A percentile compares a stretch with the other conserved stretches of the same genome.
Evolutionary conservation across 116 monocot species (phyloP).

Genomic region (Phalaenopsis hybrid): DNA sequence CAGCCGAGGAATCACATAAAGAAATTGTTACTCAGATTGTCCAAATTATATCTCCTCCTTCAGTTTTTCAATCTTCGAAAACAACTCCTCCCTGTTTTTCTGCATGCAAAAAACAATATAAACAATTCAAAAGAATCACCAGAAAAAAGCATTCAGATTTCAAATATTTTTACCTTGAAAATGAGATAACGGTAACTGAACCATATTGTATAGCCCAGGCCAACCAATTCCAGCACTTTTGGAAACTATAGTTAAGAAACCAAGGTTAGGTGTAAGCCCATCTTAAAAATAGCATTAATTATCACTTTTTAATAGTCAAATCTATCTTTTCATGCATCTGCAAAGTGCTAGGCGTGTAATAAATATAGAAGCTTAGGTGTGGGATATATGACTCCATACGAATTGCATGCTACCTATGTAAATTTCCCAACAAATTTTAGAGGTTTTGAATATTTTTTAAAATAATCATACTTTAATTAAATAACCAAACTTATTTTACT

Average conservation of each 20-base stretch:
- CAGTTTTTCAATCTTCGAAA: constrained; percentile 48
- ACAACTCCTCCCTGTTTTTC: constrained; percentile 66
- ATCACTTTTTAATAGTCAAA: too few species aligned
- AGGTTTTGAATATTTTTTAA: too few species aligned
- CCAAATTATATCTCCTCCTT: constrained; percentile 50
- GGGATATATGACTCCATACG: too few species aligned
- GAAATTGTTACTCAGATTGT: constrained; percentile 12
- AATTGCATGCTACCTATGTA: too few species aligned
- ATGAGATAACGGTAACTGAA: constrained; percentile 73
- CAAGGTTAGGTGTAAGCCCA: neutral
- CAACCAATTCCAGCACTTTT: constrained; percentile 66
- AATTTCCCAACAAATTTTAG: too few species aligned
- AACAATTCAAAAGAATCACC: neutral
- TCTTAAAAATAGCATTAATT: too few species aligned
- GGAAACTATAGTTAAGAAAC: constrained; percentile 40
- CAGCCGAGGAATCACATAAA: neutral
- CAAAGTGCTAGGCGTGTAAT: too few species aligned
- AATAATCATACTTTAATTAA: too few species aligned
- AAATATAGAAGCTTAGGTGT: too few species aligned
- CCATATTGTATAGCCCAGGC: constrained; percentile 71
- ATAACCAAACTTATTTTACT: too few species aligned
- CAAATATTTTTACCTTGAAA: constrained; percentile 44
- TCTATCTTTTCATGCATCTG: too few species aligned
- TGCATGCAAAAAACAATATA: constrained; percentile 16
- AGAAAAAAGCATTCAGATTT: neutral